Base-by-base conservation (phyloP, 768 basidiomycete species). In the Gyrodon lividus region DNA sequence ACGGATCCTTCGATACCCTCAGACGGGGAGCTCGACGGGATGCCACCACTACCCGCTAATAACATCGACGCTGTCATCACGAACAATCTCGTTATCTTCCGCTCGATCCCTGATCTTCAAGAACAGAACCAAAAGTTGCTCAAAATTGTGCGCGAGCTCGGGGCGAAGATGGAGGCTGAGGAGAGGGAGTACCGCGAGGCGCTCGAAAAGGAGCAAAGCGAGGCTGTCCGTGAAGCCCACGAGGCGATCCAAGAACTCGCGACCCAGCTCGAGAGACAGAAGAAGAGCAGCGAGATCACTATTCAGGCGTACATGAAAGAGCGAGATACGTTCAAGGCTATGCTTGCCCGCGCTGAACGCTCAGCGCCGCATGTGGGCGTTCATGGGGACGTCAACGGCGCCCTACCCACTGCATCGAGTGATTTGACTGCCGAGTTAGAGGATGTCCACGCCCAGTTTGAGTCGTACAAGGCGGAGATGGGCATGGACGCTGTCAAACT, bases 71-170 rank as follows among this genome's bases (percentile, higher is more conserved):
- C 79, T 2, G 82, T 98, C 55, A 95, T 98, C 67, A 87, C 90
- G 16, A 89, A 89, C 61, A 80, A 93, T 60, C 81, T 98, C 17
- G 89, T 98, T 22, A 78, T 90, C 30, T 98, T 93, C 83, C 78
- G 78, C 39, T 88, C 85, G 0, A 80, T 98, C 46, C 77, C 81
- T 13, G 75, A 79, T 12, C 72, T 99, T n/a, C 94, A 98, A 62
- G 80, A 85, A 37, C 94, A 96, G 71, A 98, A 98, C 66, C 87
- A 91, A 74, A 89, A 88, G 59, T 72, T 98, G 20, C 74, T 98
- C 42, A 84, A 81, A 67, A 84, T 96, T 57, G 85, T 87, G 12
- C 78, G 95, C 16, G 88, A 90, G 49, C 76, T 98, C 34, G 92
- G 89, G 5, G 71, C 77, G 33, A 87, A 89, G 74, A 81, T 98